These are phyloP conservation scores for Colletotrichum tropicale DNA, from an alignment of 2,329 filamentous ascomycete species.

Conservation along the genomic window DNA sequence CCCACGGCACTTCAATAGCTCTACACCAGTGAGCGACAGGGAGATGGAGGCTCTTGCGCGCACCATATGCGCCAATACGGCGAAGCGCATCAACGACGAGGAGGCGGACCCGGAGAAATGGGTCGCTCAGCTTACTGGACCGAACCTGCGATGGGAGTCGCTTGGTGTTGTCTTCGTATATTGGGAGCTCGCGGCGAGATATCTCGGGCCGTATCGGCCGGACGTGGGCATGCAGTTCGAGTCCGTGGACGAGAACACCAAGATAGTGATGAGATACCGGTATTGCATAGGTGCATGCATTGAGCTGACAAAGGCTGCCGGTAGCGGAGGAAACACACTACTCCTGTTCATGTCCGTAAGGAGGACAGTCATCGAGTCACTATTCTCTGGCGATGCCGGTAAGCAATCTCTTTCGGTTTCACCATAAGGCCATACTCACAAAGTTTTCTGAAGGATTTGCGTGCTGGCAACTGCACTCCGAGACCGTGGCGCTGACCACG, in stretches of 20 bases:
- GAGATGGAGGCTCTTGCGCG: conserved; percentile 40
- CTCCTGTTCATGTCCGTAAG: conserved; percentile 35
- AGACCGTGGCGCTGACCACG: conserved; percentile 30
- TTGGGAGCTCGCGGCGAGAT: conserved; percentile 19
- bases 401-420: background rate
- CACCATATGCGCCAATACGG: conserved; percentile 41
- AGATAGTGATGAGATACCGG: conserved; percentile 23
- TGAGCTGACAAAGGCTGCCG: conserved; percentile 32
- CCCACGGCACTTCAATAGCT: conserved; percentile 16
- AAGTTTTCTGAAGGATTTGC: background rate
- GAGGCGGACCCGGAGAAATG: conserved; percentile 38
- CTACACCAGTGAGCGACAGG: conserved; percentile 26
- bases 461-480: conserved; percentile 29
- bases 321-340: conserved; percentile 30
- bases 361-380: conserved; percentile 34
- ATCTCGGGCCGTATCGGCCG: conserved; percentile 2
- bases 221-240: background rate
- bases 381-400: conserved; percentile 39
- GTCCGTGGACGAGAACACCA: background rate
- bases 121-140: conserved; percentile 41
- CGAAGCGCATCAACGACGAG: conserved; percentile 37
- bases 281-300: conserved; percentile 22
- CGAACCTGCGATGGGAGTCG: conserved; percentile 46
- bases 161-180: conserved; percentile 40
- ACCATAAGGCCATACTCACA: background rate